Conservation (phyloP, 2,329 filamentous ascomycete genomes). For the Nigrospora osmanthi region DNA sequence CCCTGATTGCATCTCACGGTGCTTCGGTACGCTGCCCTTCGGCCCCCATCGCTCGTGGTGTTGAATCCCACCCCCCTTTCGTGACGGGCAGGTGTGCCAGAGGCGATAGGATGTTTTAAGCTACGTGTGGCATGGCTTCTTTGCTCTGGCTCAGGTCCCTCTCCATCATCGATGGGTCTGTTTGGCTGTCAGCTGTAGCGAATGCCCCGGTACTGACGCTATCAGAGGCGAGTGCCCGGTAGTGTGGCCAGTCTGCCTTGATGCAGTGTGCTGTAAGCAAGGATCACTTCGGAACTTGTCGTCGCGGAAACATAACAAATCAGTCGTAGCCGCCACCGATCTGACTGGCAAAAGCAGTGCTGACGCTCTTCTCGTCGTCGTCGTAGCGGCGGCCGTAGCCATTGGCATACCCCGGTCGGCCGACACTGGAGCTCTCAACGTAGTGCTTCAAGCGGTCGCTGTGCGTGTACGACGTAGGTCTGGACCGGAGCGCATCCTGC, state of each 20-base stretch:
- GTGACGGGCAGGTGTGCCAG: too few relatives aligned
- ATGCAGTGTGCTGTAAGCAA: background rate
- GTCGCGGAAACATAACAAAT: slow-evolving; percentile 8
- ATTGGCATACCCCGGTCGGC: slow-evolving; percentile 58
- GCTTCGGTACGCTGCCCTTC: too few relatives aligned
- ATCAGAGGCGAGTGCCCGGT: too few relatives aligned
- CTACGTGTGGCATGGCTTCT: too few relatives aligned
- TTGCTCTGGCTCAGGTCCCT: too few relatives aligned
- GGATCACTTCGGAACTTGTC: background rate
- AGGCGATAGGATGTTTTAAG: too few relatives aligned
- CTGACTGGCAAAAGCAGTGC: slow-evolving; percentile 94
- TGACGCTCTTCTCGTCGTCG: slow-evolving; percentile 92
- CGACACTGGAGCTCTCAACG: slow-evolving; percentile 64
- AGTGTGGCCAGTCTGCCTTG: background rate
- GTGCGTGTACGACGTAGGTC: slow-evolving; percentile 59
- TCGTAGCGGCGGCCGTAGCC: slow-evolving; percentile 68
- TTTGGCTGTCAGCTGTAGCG: too few relatives aligned
- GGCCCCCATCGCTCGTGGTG: too few relatives aligned
- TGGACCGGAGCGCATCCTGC: slow-evolving; percentile 63
- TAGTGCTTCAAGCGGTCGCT: slow-evolving; percentile 92
- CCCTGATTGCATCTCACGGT: too few relatives aligned
- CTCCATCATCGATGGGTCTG: too few relatives aligned
- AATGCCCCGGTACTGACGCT: too few relatives aligned
- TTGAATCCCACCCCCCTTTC: too few relatives aligned
- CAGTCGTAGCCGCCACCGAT: slow-evolving; percentile 51